Percentiles rank a stretch among this genome's conserved stretches.
These are phyloP conservation scores for Ambrosiella xylebori DNA, from an alignment of 2,329 filamentous ascomycete species.

Conservation along the genomic window DNA sequence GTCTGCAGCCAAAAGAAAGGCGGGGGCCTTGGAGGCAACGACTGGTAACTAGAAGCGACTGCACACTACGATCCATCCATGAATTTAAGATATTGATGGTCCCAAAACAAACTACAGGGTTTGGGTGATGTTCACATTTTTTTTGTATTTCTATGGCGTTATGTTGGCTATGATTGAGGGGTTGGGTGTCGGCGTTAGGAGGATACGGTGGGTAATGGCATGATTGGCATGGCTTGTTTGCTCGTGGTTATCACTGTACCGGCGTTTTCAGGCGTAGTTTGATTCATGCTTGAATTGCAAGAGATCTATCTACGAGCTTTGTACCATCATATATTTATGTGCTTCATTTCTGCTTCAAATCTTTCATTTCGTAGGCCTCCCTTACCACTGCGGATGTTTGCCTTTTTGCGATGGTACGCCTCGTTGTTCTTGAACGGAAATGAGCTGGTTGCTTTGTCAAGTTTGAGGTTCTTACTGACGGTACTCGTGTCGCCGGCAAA, in stretches of 20 bases:
- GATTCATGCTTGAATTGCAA: not conserved
- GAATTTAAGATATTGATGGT: too few relatives aligned
- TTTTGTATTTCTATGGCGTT: not conserved
- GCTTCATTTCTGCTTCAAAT: not conserved
- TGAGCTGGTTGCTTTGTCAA: conserved; percentile 25
- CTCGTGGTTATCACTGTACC: not conserved
- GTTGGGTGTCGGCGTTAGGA: too few relatives aligned
- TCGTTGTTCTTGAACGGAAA: conserved; percentile 24
- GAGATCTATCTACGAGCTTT: not conserved
- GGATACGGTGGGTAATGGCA: not conserved
- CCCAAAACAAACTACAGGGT: not conserved
- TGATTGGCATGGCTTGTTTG: not conserved
- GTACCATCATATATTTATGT: too few relatives aligned
- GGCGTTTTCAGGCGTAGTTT: not conserved
- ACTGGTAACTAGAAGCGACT: not conserved
- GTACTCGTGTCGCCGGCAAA: conserved; percentile 24
- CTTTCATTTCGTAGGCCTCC: not conserved
- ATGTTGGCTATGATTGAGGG: not conserved
- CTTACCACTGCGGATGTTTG: conserved; percentile 16
- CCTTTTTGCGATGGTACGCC: conserved; percentile 24
- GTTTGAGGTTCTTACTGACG: conserved; percentile 21
- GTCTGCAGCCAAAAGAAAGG: not conserved
- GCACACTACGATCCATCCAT: too few relatives aligned
- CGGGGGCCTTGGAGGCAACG: not conserved
- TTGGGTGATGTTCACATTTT: not conserved